Percentiles rank a stretch among this genome's conserved stretches.
Conservation (phyloP, 2,329 filamentous ascomycete species). For the Aspergillaceae sp. region DNA sequence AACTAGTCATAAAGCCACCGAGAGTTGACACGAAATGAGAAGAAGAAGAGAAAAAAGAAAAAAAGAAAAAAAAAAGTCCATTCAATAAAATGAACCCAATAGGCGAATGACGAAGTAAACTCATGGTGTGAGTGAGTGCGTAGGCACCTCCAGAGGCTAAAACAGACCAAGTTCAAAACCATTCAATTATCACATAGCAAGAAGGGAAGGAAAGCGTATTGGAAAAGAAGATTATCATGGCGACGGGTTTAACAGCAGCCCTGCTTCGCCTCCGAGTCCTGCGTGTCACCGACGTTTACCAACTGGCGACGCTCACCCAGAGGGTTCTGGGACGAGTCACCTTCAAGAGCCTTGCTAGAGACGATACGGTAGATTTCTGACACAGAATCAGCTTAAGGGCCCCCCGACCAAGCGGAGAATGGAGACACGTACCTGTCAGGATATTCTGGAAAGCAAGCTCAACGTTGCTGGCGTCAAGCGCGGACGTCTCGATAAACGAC, state of each 20-base stretch:
- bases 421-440: slow-evolving; percentile 65
- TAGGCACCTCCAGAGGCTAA: slow-evolving; percentile 27
- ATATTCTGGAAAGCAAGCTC: slow-evolving; percentile 99
- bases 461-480: slow-evolving; percentile 96
- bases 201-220: background rate
- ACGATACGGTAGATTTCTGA: slow-evolving; percentile 99
- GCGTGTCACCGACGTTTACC: slow-evolving; percentile 78
- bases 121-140: slow-evolving; percentile 1
- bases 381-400: slow-evolving; percentile 1
- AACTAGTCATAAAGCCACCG: background rate
- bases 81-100: background rate
- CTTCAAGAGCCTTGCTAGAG: slow-evolving; percentile 92
- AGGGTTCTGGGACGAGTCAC: slow-evolving; percentile 70
- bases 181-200: slow-evolving; percentile 33
- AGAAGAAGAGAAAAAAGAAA: background rate
- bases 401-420: slow-evolving; percentile 4
- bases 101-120: background rate
- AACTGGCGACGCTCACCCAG: slow-evolving; percentile 69
- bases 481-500: slow-evolving; percentile 98
- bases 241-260: slow-evolving; percentile 29
- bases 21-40: background rate
- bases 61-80: background rate
- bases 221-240: background rate
- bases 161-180: slow-evolving; percentile 28
- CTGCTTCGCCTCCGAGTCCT: slow-evolving; percentile 66